Base-by-base conservation (phyloP, 768 basidiomycete species). In the Neoboletus subvelutipes region DNA sequence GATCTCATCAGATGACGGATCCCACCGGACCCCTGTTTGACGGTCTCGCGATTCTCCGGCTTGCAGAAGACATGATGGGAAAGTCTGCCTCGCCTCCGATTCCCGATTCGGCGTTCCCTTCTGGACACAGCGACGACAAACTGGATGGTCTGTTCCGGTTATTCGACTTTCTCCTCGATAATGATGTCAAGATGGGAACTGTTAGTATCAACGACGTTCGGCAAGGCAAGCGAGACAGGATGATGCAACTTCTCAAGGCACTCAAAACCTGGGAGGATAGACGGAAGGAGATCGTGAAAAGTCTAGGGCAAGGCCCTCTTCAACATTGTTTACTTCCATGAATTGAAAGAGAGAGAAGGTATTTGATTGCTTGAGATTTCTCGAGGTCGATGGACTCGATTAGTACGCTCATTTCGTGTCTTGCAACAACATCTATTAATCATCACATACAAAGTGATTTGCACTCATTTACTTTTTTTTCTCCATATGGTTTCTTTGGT, bases 151-250 rank as follows among this genome's bases (percentile, higher is more conserved):
- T 96, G 29, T 94, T 96, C 77, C 80, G 83, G 55, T 75, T 96
- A 54, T 96, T 97, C 73, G 95, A 98, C 73, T 94, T 92, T 73
- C 73, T 97, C 54, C 80, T 98, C 46, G 93, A 95, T 64, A 92
- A 93, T 58, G 94, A 94, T 48, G 86, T 95, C 55, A 88, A 89
- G 74, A 91, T 96, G 78, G 94, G 90, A 10, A 84, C 86, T 58
- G 88, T 98, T 33, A 94, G 90, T 64, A 95, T 97, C 74, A 96
- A 96, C 68, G 96, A 98, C 72, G 80, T 98, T 34, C 80, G 92
- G 50, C 83, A 84, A 58, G 92, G 90, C 31, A 91, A 88, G 68
- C 78, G 84, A 47, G 87, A 89, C 45, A 94, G 92, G 76, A 83
- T 96, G 58, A 63, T 87, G 5, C 88, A 93, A 70, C 75, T 98